Evolutionary conservation across 768 basidiomycete genomes (phyloP), one percentile per base, ranked within the genome.

Genomic region (Saitozyma podzolica): DNA sequence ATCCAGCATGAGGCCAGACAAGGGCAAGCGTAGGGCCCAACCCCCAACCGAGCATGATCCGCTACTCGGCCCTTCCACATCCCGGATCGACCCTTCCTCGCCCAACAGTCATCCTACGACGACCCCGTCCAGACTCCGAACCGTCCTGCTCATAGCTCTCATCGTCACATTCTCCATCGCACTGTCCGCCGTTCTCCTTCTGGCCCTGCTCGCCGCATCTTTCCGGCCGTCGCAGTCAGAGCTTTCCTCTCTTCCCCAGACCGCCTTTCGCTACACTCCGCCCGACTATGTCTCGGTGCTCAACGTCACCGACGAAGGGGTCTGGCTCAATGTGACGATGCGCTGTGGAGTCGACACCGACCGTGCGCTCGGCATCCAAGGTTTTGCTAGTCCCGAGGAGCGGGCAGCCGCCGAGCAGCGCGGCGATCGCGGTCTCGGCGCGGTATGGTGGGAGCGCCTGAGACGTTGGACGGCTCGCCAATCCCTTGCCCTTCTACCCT

Each of bases 321-420:
- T 76, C 0, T 63, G 67, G 29, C 53, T 80, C 52, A 69, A 78
- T 51, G 57, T 77, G 13, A 64, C 63, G 1, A 58, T 76, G 0
- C 45, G 55, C 3, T 66, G 70, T 9, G 79, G 77, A 3, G 65
- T 80, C 43, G 79, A 80, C 61, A 65, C 67, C 0, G 75, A 79
- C 57, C 45, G 43, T 4, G 69, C 71, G 0, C 41, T 80, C 8
- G 79, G 78, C 2, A 59, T 79, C 8, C 50, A 64, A n/a, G 47
- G 9, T 3, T 65, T 58, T 49, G 9, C 5, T 1, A 65, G 40
- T 20, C 40, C 54, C 11, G 52, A 68, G 16, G 70, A 66, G 16
- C 61, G 63, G 56, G 42, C 50, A 1, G 48, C 42, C 14, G 72
- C 64, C 4, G 56, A 17, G 37, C 20, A 47, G 14, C 57, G 59